Conservation (phyloP, 2,329 filamentous ascomycete genomes). For the Calonectria pauciramosa region DNA sequence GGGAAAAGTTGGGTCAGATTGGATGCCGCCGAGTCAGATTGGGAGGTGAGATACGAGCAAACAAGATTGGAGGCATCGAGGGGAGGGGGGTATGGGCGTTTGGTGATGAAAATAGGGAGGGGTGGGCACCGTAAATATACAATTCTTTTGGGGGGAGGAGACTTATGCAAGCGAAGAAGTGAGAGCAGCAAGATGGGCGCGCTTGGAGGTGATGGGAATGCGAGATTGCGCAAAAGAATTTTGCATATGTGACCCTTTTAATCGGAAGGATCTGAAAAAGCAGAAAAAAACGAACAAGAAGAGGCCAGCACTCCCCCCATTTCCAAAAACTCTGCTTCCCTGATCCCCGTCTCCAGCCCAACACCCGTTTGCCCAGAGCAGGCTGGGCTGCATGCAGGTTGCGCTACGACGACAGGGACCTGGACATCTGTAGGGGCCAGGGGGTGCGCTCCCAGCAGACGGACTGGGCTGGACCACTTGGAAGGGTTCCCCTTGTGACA, state of each 20-base stretch:
- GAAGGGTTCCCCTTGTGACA: slow-evolving; percentile 35
- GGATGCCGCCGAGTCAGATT: slow-evolving; percentile 27
- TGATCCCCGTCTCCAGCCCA: slow-evolving; percentile 2
- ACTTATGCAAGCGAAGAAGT: slow-evolving; percentile 5
- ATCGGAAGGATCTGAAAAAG: background rate
- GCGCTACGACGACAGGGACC: slow-evolving; percentile 8
- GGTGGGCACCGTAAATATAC: background rate
- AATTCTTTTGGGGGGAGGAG: background rate
- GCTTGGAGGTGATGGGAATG: background rate
- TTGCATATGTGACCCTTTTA: slow-evolving; percentile 6
- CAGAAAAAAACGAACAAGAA: background rate
- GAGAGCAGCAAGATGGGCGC: background rate
- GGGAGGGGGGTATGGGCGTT: background rate
- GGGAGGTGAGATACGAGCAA: slow-evolving; percentile 30
- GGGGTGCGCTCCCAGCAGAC: background rate
- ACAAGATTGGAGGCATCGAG: slow-evolving; percentile 12
- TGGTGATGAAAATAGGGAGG: background rate
- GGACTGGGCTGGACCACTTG: slow-evolving; percentile 1
- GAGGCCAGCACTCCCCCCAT: background rate
- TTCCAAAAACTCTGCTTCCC: background rate
- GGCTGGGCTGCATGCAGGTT: slow-evolving; percentile 12
- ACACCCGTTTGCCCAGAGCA: slow-evolving; percentile 15
- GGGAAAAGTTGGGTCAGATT: slow-evolving; percentile 33
- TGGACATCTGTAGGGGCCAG: slow-evolving; percentile 7
- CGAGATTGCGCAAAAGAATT: slow-evolving; percentile 8